Percentiles rank a stretch among this genome's conserved stretches.
Evolutionary conservation across 306 rosid genomes (phyloP).

Genomic region (Dalbergia cochinchinensis): DNA sequence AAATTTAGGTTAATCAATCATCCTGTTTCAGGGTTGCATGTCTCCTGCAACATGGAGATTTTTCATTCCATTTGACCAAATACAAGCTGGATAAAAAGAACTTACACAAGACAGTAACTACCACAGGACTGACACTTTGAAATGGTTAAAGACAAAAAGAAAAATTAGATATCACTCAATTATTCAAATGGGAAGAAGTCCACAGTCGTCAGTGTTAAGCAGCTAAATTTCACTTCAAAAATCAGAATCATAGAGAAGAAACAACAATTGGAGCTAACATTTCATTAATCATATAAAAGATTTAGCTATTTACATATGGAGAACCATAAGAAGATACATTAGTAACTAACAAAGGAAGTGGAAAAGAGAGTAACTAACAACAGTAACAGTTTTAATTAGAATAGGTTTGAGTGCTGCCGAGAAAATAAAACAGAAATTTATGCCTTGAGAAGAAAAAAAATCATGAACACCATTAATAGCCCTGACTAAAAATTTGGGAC

Average conservation of each 20-base stretch:
- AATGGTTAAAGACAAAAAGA: not conserved
- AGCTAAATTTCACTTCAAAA: no score
- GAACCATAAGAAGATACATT: not conserved
- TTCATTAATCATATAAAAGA: constrained; percentile 1
- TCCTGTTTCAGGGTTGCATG: not conserved
- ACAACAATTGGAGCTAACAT: constrained; percentile 18
- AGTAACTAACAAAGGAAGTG: not conserved
- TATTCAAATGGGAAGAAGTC: constrained; percentile 1
- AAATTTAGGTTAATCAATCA: not conserved
- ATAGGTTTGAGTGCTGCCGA: not conserved
- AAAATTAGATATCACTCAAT: not conserved
- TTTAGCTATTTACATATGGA: not conserved
- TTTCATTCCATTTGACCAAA: not conserved
- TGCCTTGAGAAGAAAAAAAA: not conserved
- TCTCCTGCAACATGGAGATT: not conserved
- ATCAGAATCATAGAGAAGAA: not conserved
- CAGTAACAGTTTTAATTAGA: not conserved
- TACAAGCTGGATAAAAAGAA: no score
- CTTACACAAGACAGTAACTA: no score
- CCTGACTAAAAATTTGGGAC: not conserved
- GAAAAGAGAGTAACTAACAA: not conserved
- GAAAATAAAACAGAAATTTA: not conserved
- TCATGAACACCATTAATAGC: not conserved
- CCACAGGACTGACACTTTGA: not conserved
- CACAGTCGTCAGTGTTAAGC: not conserved